These are phyloP conservation scores for Aspergillus viridinutans DNA, from an alignment of 2,329 filamentous ascomycete genomes.

Conservation along the genomic window DNA sequence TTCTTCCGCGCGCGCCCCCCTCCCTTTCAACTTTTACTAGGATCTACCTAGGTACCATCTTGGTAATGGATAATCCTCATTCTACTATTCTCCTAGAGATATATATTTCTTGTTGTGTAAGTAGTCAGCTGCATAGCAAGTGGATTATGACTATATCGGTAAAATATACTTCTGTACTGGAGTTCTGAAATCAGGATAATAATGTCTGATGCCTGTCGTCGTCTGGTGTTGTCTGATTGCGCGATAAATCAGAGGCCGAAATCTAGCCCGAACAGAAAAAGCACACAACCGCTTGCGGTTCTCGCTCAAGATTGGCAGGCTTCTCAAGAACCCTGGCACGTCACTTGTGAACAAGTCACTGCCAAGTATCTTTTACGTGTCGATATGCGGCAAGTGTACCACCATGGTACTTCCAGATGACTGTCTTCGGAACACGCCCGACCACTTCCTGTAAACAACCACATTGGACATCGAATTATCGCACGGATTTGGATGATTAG, in stretches of 20 bases:
- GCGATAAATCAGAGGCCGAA: neutral
- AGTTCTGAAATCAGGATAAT: neutral
- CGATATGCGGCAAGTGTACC: slow-evolving; percentile 18
- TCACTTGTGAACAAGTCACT: slow-evolving; percentile 12
- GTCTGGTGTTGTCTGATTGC: neutral
- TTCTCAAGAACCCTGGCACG: neutral
- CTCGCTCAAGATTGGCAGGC: slow-evolving; percentile 4
- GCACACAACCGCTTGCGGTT: slow-evolving; percentile 9
- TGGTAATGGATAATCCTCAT: neutral
- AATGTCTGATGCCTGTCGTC: neutral
- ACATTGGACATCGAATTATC: slow-evolving; percentile 1
- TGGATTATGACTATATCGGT: neutral
- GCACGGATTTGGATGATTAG: neutral
- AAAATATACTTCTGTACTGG: neutral
- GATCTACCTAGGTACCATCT: slow-evolving; percentile 2
- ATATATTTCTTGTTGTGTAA: neutral
- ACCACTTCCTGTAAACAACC: slow-evolving; percentile 4
- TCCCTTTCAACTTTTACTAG: slow-evolving; percentile 6
- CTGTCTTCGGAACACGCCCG: slow-evolving; percentile 21
- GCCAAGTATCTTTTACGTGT: slow-evolving; percentile 17
- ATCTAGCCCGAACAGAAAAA: neutral
- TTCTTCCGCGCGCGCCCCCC: neutral
- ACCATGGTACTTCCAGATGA: slow-evolving; percentile 8
- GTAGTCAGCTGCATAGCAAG: neutral
- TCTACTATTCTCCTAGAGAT: neutral